Percentiles rank a stretch among this genome's conserved stretches.
Evolutionary conservation across 2,329 filamentous ascomycete species (phyloP).

Genomic region (Aspergillus carbonarius): DNA sequence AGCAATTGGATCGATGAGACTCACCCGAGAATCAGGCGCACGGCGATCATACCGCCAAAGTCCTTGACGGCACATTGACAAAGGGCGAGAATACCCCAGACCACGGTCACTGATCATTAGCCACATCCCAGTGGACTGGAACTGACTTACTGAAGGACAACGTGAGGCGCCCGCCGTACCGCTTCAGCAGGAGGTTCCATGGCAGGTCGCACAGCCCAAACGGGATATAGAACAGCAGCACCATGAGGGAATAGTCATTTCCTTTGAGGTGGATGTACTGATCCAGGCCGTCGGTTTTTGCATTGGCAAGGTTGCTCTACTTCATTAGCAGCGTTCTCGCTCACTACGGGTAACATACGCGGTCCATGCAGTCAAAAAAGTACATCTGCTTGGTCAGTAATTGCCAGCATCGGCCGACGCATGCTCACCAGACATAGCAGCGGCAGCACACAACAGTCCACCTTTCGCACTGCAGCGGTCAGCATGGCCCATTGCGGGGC

Average conservation of each 20-base stretch:
- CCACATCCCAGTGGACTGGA: conserved; percentile 13
- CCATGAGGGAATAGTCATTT: conserved; percentile 37
- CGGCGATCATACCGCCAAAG: conserved; percentile 51
- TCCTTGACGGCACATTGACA: conserved; percentile 53
- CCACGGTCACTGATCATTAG: conserved; percentile 39
- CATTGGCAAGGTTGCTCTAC: conserved; percentile 44
- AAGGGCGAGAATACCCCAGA: conserved; percentile 29
- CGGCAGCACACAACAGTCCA: conserved; percentile 46
- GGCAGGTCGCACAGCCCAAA: conserved; percentile 52
- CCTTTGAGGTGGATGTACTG: conserved; percentile 36
- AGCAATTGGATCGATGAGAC: not conserved
- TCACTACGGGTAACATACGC: conserved; percentile 16
- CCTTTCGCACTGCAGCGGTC: conserved; percentile 28
- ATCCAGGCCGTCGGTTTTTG: conserved; percentile 53
- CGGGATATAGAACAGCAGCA: conserved; percentile 54
- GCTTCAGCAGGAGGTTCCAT: conserved; percentile 38
- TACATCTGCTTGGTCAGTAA: conserved; percentile 30
- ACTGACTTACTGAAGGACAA: conserved; percentile 31
- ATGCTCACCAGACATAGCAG: conserved; percentile 40
- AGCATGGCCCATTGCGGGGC: not conserved
- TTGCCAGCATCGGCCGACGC: not conserved
- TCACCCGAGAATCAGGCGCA: conserved; percentile 45
- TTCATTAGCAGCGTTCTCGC: conserved; percentile 12
- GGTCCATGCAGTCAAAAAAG: conserved; percentile 39
- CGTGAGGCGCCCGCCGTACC: conserved; percentile 47